phyloP scores from a whole-genome alignment of 257 asterid genomes.

The Fraxinus cuspidata region DNA sequence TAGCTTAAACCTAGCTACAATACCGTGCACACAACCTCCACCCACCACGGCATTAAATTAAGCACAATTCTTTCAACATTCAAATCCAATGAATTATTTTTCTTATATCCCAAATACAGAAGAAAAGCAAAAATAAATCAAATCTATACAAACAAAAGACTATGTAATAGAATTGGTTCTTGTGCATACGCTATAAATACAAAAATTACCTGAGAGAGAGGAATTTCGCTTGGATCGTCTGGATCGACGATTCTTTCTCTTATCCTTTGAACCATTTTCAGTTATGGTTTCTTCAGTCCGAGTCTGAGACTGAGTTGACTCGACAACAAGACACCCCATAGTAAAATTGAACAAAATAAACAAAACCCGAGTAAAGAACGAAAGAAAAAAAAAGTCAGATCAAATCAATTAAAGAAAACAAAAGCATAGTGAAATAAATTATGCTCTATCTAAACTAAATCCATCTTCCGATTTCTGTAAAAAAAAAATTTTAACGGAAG shows the following conservation, averaged over 20 bases:
- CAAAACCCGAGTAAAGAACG: neutral
- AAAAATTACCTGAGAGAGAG: conserved; percentile 30
- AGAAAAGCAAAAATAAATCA: neutral
- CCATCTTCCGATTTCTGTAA: conserved; percentile 36
- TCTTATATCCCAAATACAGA: neutral
- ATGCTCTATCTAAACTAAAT: neutral
- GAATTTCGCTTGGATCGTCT: conserved; percentile 47
- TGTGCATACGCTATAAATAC: neutral
- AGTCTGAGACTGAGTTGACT: conserved; percentile 20
- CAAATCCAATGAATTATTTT: neutral
- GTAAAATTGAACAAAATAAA: neutral
- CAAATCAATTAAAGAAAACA: neutral
- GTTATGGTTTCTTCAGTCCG: conserved; percentile 20
- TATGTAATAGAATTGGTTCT: neutral
- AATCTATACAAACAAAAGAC: neutral
- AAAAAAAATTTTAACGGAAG: conserved; percentile 31
- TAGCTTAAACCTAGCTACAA: neutral
- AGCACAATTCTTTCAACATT: conserved; percentile 1
- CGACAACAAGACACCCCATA: conserved; percentile 32
- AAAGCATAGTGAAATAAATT: neutral
- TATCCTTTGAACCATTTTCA: conserved; percentile 24
- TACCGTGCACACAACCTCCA: neutral
- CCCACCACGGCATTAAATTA: neutral
- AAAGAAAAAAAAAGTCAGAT: neutral
- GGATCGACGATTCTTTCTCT: conserved; percentile 57